Percentiles rank a stretch among this genome's conserved stretches.
Evolutionary conservation across 1,284 basidiomycete species (phyloP).

Genomic region (Pseudomicrostroma phylloplanum): DNA sequence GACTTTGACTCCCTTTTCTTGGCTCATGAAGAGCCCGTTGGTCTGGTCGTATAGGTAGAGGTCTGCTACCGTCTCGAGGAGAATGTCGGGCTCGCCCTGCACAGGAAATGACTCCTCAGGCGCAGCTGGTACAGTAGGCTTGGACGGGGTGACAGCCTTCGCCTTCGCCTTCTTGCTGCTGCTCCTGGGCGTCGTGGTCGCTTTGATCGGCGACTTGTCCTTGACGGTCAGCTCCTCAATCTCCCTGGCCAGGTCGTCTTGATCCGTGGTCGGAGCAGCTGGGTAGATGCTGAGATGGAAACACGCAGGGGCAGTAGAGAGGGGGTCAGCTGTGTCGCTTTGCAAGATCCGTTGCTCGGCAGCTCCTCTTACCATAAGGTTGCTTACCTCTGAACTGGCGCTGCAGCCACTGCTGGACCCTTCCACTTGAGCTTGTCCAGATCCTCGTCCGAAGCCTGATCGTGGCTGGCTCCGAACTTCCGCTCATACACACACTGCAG

Average conservation of each 20-base stretch:
- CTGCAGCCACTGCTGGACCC: slow-evolving; percentile 12
- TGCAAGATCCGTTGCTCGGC: too few relatives aligned
- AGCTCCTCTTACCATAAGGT: too few relatives aligned
- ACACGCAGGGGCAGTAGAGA: too few relatives aligned
- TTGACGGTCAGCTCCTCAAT: slow-evolving; percentile 1
- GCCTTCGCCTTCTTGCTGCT: neutral
- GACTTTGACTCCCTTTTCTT: slow-evolving; percentile 64
- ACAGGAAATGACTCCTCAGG: slow-evolving; percentile 17
- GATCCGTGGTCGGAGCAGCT: neutral
- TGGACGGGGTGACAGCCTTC: neutral
- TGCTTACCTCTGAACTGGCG: too few relatives aligned
- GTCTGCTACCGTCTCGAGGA: slow-evolving; percentile 52
- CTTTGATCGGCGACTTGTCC: slow-evolving; percentile 4
- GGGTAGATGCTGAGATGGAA: neutral
- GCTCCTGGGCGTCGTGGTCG: neutral
- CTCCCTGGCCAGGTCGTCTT: neutral
- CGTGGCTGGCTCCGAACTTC: slow-evolving; percentile 38
- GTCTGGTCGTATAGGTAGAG: slow-evolving; percentile 68
- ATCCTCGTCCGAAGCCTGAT: slow-evolving; percentile 45
- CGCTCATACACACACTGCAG: slow-evolving; percentile 85
- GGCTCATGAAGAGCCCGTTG: slow-evolving; percentile 64
- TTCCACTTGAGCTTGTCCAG: slow-evolving; percentile 50
- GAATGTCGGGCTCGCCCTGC: slow-evolving; percentile 16
- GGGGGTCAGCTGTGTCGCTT: too few relatives aligned
- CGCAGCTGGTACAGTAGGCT: slow-evolving; percentile 15